Percentiles rank a stretch among this genome's conserved stretches.
These are phyloP conservation scores for Penicillium daleae DNA, from an alignment of 495 filamentous ascomycete species.

Conservation along the genomic window DNA sequence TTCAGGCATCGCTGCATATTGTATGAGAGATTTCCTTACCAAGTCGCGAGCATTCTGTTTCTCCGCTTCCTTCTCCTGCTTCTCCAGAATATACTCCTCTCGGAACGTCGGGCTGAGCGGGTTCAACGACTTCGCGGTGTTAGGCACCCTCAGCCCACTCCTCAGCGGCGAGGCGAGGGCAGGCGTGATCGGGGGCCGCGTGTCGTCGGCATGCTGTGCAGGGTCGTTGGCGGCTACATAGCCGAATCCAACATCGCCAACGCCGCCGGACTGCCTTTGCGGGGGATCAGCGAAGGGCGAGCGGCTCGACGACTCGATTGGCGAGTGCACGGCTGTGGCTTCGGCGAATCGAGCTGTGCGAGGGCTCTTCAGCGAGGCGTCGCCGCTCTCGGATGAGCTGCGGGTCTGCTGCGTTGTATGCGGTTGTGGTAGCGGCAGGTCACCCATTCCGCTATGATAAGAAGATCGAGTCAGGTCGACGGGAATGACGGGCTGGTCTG, in stretches of 20 bases:
- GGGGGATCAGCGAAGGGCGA: conserved; percentile 74
- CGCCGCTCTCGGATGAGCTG: conserved; percentile 46
- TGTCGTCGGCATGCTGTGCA: conserved; percentile 54
- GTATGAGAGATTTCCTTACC: conserved; percentile 56
- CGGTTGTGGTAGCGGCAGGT: conserved; percentile 23
- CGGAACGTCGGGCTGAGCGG: conserved; percentile 86
- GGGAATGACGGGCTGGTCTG: conserved; percentile 40
- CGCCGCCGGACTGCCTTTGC: conserved; percentile 53
- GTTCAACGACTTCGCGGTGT: conserved; percentile 67
- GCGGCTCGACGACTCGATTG: conserved; percentile 61
- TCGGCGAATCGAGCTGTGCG: conserved; percentile 89
- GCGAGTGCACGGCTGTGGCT: conserved; percentile 85
- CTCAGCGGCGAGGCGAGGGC: conserved; percentile 78
- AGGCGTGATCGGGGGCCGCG: conserved; percentile 29
- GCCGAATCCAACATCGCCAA: conserved; percentile 88
- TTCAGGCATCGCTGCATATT: neutral
- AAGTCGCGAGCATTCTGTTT: conserved; percentile 83
- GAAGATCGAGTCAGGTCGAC: conserved; percentile 38
- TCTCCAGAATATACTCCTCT: conserved; percentile 82
- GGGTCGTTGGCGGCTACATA: conserved; percentile 64
- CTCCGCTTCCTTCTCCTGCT: conserved; percentile 74
- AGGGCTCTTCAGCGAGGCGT: conserved; percentile 73
- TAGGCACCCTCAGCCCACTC: conserved; percentile 83
- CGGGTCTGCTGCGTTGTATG: conserved; percentile 29
- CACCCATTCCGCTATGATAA: conserved; percentile 39